phyloP scores from a whole-genome alignment of 257 asterid species.

The Solanum peruvianum region DNA sequence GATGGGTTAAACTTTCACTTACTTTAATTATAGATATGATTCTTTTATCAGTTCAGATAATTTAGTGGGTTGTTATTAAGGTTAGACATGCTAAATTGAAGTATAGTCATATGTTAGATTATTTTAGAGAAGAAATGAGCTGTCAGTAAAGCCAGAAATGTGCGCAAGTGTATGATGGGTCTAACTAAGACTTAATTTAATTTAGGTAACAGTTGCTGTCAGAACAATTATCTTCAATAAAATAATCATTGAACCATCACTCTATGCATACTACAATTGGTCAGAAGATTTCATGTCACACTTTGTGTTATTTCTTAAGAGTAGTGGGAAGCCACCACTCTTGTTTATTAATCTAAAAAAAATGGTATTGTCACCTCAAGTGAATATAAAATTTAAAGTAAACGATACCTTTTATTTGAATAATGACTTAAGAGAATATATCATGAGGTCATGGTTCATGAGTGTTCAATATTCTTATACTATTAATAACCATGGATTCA shows the following conservation, averaged over 20 bases:
- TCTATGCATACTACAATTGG: background rate
- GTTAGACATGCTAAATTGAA: background rate
- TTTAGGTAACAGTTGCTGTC: background rate
- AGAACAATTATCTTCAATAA: background rate
- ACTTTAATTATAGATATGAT: background rate
- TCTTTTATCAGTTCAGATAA: background rate
- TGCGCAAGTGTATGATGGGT: background rate
- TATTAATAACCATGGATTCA: background rate
- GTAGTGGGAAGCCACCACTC: background rate
- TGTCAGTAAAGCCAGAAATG: background rate
- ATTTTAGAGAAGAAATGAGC: background rate
- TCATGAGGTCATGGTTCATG: conserved; percentile 8
- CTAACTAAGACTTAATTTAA: background rate
- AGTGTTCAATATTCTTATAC: conserved; percentile 6
- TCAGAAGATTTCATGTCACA: background rate
- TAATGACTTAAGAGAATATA: conserved; percentile 3
- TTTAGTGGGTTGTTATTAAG: background rate
- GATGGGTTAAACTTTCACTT: background rate
- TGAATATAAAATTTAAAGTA: conserved; percentile 23
- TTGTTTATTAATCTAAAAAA: background rate
- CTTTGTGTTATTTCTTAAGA: background rate
- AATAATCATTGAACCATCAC: background rate
- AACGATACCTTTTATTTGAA: conserved; percentile 15
- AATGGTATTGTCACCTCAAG: background rate
- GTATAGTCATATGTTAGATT: background rate